A percentile compares a stretch with the other conserved stretches of the same genome.
Conservation (phyloP, 768 basidiomycete species). For the Russula sp. region DNA sequence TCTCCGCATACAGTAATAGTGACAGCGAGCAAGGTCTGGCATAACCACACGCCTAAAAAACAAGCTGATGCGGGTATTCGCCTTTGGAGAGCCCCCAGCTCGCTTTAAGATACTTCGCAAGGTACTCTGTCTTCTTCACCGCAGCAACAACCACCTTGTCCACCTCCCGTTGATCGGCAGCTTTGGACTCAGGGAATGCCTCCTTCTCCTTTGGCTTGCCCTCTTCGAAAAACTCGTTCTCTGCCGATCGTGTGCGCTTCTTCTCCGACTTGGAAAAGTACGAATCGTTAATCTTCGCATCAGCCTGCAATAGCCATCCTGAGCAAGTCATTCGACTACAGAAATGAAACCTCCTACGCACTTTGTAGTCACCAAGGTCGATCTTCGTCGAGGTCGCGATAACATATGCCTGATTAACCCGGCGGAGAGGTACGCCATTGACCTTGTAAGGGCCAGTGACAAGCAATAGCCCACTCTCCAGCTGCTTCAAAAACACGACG, state of each 20-base stretch:
- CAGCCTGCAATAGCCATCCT: slow-evolving; percentile 49
- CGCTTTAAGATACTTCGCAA: slow-evolving; percentile 89
- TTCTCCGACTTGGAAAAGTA: slow-evolving; percentile 84
- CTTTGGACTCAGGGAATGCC: slow-evolving; percentile 80
- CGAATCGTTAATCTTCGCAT: slow-evolving; percentile 88
- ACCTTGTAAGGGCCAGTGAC: slow-evolving; percentile 97
- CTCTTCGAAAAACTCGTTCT: slow-evolving; percentile 95
- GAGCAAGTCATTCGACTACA: slow-evolving; percentile 9
- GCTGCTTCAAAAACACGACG: slow-evolving; percentile 96
- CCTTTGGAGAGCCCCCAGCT: slow-evolving; percentile 95
- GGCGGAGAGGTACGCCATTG: slow-evolving; percentile 96
- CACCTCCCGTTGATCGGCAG: slow-evolving; percentile 85
- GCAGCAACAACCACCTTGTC: slow-evolving; percentile 77
- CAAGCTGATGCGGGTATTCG: slow-evolving; percentile 92
- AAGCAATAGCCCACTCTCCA: slow-evolving; percentile 86
- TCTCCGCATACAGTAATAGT: slow-evolving; percentile 23
- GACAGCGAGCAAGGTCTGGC: slow-evolving; percentile 24
- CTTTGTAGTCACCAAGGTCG: slow-evolving; percentile 72
- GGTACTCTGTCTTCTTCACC: slow-evolving; percentile 86
- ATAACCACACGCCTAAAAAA: slow-evolving; percentile 54
- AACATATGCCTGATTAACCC: slow-evolving; percentile 98
- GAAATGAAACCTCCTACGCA: slow-evolving; percentile 41
- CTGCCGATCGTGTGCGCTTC: slow-evolving; percentile 74
- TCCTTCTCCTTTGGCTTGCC: slow-evolving; percentile 91
- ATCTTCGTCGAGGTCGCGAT: slow-evolving; percentile 97